Evolutionary conservation across 2,329 filamentous ascomycete genomes (phyloP).

Genomic region (Phaeophleospora eucalypticola): DNA sequence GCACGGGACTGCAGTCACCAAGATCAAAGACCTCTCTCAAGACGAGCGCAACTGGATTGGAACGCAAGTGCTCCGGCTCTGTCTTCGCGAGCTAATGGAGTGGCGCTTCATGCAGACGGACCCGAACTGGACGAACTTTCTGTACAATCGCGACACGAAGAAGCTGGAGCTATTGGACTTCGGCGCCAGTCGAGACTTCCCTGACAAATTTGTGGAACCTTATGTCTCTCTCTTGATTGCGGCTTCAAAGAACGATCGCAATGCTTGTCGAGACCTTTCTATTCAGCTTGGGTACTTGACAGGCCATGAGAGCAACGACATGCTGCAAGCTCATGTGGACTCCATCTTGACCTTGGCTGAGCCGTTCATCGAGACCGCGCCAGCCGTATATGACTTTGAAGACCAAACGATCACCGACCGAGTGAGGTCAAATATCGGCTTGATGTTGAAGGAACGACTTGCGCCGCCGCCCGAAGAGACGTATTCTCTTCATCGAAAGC

Average conservation of each 20-base stretch:
- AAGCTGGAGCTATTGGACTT: conserved; percentile 92
- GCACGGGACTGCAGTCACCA: conserved; percentile 79
- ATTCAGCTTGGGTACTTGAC: conserved; percentile 72
- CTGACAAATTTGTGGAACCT: conserved; percentile 69
- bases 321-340: conserved; percentile 87
- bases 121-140: conserved; percentile 98
- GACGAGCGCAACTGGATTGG: conserved; percentile 93
- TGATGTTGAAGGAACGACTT: conserved; percentile 87
- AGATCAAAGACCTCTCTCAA: conserved; percentile 67
- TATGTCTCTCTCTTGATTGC: conserved; percentile 80
- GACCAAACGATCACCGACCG: conserved; percentile 96
- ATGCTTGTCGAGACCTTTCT: conserved; percentile 26
- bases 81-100: conserved; percentile 85
- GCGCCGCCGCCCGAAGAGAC: conserved; percentile 95
- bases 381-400: conserved; percentile 83
- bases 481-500: conserved; percentile 88
- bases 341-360: conserved; percentile 88
- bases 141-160: conserved; percentile 67
- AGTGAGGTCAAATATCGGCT: conserved; percentile 79
- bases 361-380: conserved; percentile 73
- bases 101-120: conserved; percentile 99
- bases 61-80: conserved; percentile 85
- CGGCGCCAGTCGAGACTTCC: conserved; percentile 84
- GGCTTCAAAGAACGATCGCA: conserved; percentile 56
- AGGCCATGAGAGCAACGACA: conserved; percentile 75